phyloP scores from a whole-genome alignment of 495 filamentous ascomycete genomes.

The Trichoderma reesei region DNA sequence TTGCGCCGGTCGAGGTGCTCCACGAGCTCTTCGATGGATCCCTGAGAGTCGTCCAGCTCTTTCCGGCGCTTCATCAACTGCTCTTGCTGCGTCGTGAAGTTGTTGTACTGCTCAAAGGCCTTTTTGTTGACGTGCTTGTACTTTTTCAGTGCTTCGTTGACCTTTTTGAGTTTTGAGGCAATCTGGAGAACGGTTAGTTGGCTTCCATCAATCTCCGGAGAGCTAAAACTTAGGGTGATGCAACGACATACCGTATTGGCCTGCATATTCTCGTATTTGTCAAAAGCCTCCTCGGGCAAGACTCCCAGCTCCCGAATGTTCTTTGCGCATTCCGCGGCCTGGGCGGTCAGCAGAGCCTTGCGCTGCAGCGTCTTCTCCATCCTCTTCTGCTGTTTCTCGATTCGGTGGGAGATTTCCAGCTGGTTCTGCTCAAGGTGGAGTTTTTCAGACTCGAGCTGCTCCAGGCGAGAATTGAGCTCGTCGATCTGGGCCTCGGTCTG shows the following conservation, averaged over 20 bases:
- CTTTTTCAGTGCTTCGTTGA: slow-evolving; percentile 89
- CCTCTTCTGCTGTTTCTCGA: slow-evolving; percentile 79
- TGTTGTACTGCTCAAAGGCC: slow-evolving; percentile 97
- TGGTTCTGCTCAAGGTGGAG: slow-evolving; percentile 55
- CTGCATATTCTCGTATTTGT: slow-evolving; percentile 73
- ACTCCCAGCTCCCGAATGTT: slow-evolving; percentile 91
- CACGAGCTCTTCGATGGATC: slow-evolving; percentile 84
- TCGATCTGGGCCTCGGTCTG: slow-evolving; percentile 68
- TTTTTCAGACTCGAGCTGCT: slow-evolving; percentile 53
- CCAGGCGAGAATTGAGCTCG: slow-evolving; percentile 47
- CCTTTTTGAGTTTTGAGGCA: slow-evolving; percentile 78
- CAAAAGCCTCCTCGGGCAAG: slow-evolving; percentile 88
- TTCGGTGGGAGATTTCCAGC: slow-evolving; percentile 67
- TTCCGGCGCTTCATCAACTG: slow-evolving; percentile 67
- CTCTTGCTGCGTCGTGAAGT: slow-evolving; percentile 85
- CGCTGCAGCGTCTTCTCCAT: slow-evolving; percentile 89
- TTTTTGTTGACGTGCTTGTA: slow-evolving; percentile 99
- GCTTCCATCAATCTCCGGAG: too few relatives aligned
- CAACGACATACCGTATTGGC: slow-evolving; percentile 51
- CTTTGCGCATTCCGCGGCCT: slow-evolving; percentile 66
- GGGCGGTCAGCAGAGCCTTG: slow-evolving; percentile 64
- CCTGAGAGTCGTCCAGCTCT: slow-evolving; percentile 75
- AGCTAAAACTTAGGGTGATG: too few relatives aligned
- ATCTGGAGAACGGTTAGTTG: slow-evolving; percentile 39
- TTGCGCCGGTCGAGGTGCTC: slow-evolving; percentile 87